These are phyloP conservation scores for Psidium guajava DNA, from an alignment of 345 rosid genomes.

Conservation along the genomic window DNA sequence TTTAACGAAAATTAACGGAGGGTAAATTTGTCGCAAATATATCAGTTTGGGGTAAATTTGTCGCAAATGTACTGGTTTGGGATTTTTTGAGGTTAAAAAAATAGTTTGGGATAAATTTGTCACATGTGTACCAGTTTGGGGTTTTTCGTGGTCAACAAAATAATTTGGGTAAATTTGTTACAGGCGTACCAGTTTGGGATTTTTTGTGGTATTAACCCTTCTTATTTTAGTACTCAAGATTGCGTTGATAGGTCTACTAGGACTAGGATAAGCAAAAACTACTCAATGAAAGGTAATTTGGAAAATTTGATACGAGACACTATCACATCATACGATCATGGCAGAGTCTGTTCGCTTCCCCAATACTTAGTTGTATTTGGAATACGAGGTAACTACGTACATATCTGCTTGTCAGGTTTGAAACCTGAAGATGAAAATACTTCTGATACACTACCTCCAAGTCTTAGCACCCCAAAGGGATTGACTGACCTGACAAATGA, in stretches of 20 bases:
- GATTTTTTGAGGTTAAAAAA: too few species aligned
- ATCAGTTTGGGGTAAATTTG: too few species aligned
- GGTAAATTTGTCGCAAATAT: too few species aligned
- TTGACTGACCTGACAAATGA: slow-evolving; percentile 11
- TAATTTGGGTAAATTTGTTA: too few species aligned
- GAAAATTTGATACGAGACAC: not conserved
- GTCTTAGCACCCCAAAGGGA: slow-evolving; percentile 4
- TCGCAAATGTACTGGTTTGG: too few species aligned
- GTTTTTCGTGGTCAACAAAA: too few species aligned
- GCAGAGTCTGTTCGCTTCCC: not conserved
- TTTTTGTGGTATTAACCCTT: too few species aligned
- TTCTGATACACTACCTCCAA: slow-evolving; percentile 1
- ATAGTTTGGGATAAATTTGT: too few species aligned
- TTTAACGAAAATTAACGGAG: too few species aligned
- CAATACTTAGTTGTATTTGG: not conserved
- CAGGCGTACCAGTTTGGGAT: too few species aligned
- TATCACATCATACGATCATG: not conserved
- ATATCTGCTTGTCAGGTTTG: slow-evolving; percentile 4
- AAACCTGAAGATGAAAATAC: slow-evolving; percentile 18
- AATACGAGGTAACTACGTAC: not conserved
- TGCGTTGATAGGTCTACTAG: not conserved
- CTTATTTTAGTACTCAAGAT: not conserved
- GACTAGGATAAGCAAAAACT: not conserved
- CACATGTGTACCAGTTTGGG: too few species aligned
- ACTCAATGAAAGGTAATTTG: not conserved